Percentiles rank a stretch among this genome's conserved stretches.
These are phyloP conservation scores for Hortaea werneckii DNA, from an alignment of 2,329 filamentous ascomycete genomes.

Conservation along the genomic window DNA sequence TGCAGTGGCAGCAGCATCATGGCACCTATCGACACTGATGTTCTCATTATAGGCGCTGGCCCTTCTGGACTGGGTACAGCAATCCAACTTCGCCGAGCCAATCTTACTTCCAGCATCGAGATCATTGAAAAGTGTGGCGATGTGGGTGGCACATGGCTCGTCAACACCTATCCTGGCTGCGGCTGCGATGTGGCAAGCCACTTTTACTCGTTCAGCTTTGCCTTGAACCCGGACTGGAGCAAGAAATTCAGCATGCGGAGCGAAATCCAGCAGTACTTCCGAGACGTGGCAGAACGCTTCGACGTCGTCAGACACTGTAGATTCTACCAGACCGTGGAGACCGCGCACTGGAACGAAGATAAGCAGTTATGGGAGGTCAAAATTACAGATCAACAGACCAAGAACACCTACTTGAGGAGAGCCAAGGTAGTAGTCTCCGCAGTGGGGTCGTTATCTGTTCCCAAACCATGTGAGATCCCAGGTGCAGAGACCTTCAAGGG, in stretches of 20 bases:
- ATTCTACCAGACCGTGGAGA: constrained; percentile 15
- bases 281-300: constrained; percentile 14
- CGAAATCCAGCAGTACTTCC: constrained; percentile 22
- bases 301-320: constrained; percentile 15
- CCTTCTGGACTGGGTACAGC: constrained; percentile 39
- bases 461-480: constrained; percentile 17
- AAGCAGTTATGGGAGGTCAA: constrained; percentile 19
- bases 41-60: constrained; percentile 43
- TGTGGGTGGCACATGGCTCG: constrained; percentile 24
- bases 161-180: constrained; percentile 27
- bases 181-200: constrained; percentile 28
- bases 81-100: constrained; percentile 33
- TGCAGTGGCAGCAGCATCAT: background rate
- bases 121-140: constrained; percentile 35
- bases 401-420: constrained; percentile 11
- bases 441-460: constrained; percentile 20
- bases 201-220: constrained; percentile 25
- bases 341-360: constrained; percentile 17
- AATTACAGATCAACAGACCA: constrained; percentile 14
- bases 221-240: constrained; percentile 23
- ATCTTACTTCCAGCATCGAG: constrained; percentile 28
- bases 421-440: constrained; percentile 19
- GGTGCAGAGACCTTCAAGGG: constrained; percentile 27
- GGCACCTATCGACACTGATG: constrained; percentile 25
- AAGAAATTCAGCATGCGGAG: constrained; percentile 17